These are phyloP conservation scores for Myriosclerotinia curreyana DNA, from an alignment of 2,329 filamentous ascomycete species.

Conservation along the genomic window DNA sequence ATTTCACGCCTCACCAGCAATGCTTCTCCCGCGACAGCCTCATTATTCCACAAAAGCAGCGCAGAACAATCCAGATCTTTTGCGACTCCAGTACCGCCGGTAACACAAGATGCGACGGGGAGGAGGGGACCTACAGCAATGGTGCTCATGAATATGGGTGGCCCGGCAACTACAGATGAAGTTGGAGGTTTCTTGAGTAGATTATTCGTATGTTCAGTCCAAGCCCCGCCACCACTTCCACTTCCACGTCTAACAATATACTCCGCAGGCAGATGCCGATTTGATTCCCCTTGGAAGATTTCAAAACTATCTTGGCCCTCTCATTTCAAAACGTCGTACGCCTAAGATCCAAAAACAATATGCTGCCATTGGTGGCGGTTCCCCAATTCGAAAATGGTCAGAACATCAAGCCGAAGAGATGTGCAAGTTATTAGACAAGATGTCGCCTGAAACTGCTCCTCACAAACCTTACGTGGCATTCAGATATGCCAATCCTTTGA, in stretches of 20 bases:
- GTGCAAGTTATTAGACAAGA: constrained; percentile 93
- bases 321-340: constrained; percentile 82
- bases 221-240: constrained; percentile 16
- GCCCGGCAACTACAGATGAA: constrained; percentile 82
- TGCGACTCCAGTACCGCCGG: constrained; percentile 68
- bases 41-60: constrained; percentile 40
- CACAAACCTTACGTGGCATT: constrained; percentile 98
- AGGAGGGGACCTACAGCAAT: constrained; percentile 87
- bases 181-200: constrained; percentile 87
- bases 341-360: constrained; percentile 98
- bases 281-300: constrained; percentile 92
- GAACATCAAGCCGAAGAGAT: constrained; percentile 92
- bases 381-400: constrained; percentile 96
- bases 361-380: constrained; percentile 91
- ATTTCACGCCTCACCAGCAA: constrained; percentile 35
- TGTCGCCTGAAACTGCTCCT: constrained; percentile 87
- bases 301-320: constrained; percentile 83
- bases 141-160: constrained; percentile 99
- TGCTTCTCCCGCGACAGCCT: constrained; percentile 33
- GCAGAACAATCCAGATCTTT: constrained; percentile 44
- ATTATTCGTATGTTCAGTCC: constrained; percentile 68
- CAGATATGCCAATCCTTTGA: constrained; percentile 88
- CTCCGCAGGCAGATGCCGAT: constrained; percentile 75
- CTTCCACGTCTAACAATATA: constrained; percentile 21
- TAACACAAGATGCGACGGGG: constrained; percentile 71